Percentiles rank a stretch among this genome's conserved stretches.
These are phyloP conservation scores for Leptoxyphium fumago DNA, from an alignment of 2,329 filamentous ascomycete species.

Conservation along the genomic window DNA sequence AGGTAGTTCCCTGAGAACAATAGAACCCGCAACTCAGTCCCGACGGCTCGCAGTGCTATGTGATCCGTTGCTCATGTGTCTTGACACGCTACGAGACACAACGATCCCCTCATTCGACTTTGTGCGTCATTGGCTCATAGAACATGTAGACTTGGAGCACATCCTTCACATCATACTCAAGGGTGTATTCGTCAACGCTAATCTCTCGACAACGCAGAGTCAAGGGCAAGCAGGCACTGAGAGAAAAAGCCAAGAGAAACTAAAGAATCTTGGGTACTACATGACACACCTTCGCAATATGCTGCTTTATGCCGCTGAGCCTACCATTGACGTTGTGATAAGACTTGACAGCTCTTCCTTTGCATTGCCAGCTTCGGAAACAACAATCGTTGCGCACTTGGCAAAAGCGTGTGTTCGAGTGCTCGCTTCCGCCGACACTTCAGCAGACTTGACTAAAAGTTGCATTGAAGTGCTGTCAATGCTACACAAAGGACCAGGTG, in stretches of 20 bases:
- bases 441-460: not conserved
- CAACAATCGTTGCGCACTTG: not conserved
- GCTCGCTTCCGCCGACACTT: not conserved
- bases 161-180: slow-evolving; percentile 24
- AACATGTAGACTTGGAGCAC: slow-evolving; percentile 36
- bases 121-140: slow-evolving; percentile 67
- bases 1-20: slow-evolving; percentile 9
- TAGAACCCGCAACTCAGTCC: not conserved
- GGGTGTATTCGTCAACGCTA: slow-evolving; percentile 3
- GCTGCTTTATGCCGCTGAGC: not conserved
- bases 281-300: not conserved
- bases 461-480: not conserved
- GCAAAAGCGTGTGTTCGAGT: not conserved
- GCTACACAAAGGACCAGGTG: slow-evolving; percentile 8
- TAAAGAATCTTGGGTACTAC: not conserved
- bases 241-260: not conserved
- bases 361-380: not conserved
- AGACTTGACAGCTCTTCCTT: not conserved
- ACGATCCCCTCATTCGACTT: slow-evolving; percentile 61
- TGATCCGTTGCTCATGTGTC: slow-evolving; percentile 63
- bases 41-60: slow-evolving; percentile 43
- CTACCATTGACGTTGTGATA: not conserved
- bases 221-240: not conserved
- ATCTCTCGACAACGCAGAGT: not conserved
- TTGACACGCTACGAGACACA: slow-evolving; percentile 64